Evolutionary conservation across 176 grass and related monocot species (phyloP).

Genomic region (Tuctoria greenei): DNA sequence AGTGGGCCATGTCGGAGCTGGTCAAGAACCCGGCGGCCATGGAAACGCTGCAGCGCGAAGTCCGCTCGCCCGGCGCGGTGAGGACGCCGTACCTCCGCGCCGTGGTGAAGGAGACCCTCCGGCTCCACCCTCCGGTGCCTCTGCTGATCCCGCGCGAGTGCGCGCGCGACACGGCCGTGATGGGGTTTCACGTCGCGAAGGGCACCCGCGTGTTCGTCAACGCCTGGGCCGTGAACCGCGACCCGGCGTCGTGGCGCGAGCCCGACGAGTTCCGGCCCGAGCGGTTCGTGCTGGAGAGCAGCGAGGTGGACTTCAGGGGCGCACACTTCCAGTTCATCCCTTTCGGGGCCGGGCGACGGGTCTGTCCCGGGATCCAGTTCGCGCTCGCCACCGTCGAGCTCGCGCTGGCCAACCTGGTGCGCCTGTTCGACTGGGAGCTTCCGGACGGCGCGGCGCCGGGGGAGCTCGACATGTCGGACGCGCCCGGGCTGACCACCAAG

Average conservation of each 20-base stretch:
- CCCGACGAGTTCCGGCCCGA: conserved; percentile 44
- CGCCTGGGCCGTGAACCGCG: conserved; percentile 51
- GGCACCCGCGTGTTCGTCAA: conserved; percentile 60
- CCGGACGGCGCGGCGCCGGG: conserved; percentile 17
- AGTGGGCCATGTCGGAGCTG: conserved; percentile 65
- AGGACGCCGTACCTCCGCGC: conserved; percentile 43
- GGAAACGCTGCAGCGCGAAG: conserved; percentile 36
- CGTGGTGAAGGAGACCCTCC: no score
- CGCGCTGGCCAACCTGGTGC: conserved; percentile 43
- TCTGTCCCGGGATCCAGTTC: conserved; percentile 54
- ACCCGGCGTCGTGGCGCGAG: conserved; percentile 45
- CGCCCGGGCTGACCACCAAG: conserved; percentile 11
- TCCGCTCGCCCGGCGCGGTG: neutral
- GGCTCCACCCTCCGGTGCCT: no score
- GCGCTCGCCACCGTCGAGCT: conserved; percentile 46
- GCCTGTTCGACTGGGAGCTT: conserved; percentile 56
- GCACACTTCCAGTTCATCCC: conserved; percentile 51
- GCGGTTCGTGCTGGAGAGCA: conserved; percentile 31
- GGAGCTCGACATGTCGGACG: conserved; percentile 52
- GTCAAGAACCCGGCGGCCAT: conserved; percentile 34
- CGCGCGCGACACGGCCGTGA: conserved; percentile 32
- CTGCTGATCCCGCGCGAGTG: conserved; percentile 56
- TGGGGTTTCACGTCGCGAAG: conserved; percentile 37
- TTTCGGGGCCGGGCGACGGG: conserved; percentile 47
- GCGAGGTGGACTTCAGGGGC: conserved; percentile 51